Evolutionary conservation across 768 basidiomycete genomes (phyloP).

Genomic region (Scleroderma bovista): DNA sequence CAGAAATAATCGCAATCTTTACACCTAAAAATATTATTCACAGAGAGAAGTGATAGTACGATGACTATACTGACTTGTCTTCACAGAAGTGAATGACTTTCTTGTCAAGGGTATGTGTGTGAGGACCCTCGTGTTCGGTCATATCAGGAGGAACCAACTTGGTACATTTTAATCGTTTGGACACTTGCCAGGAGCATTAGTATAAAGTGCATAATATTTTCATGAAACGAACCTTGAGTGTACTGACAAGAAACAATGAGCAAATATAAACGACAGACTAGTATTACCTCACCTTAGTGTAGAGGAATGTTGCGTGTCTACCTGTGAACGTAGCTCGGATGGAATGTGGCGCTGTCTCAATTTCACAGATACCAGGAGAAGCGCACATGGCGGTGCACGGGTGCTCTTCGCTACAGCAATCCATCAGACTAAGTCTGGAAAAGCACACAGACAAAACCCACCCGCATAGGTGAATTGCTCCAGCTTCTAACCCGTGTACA

Average conservation of each 20-base stretch:
- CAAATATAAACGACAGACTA: not conserved
- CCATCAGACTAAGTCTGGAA: not conserved
- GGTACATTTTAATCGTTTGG: constrained; percentile 46
- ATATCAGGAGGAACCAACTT: constrained; percentile 40
- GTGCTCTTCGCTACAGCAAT: constrained; percentile 43
- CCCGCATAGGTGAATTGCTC: constrained; percentile 53
- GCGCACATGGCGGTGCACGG: constrained; percentile 39
- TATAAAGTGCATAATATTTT: not conserved
- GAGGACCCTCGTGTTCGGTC: constrained; percentile 40
- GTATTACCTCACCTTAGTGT: constrained; percentile 46
- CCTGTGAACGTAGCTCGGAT: constrained; percentile 61
- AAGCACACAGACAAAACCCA: constrained; percentile 15
- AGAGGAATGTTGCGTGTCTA: constrained; percentile 54
- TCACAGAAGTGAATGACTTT: constrained; percentile 53
- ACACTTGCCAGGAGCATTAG: constrained; percentile 26
- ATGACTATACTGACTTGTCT: constrained; percentile 28
- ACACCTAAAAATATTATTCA: constrained; percentile 32
- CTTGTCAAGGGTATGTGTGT: constrained; percentile 43
- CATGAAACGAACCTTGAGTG: constrained; percentile 39
- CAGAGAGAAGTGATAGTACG: not conserved
- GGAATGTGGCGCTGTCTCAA: constrained; percentile 52
- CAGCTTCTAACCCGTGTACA: constrained; percentile 43
- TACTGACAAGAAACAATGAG: constrained; percentile 32
- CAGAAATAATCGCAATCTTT: constrained; percentile 55
- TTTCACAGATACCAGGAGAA: constrained; percentile 50